Base-by-base conservation (phyloP, 2,329 filamentous ascomycete species). In the Penicillium sp. region DNA sequence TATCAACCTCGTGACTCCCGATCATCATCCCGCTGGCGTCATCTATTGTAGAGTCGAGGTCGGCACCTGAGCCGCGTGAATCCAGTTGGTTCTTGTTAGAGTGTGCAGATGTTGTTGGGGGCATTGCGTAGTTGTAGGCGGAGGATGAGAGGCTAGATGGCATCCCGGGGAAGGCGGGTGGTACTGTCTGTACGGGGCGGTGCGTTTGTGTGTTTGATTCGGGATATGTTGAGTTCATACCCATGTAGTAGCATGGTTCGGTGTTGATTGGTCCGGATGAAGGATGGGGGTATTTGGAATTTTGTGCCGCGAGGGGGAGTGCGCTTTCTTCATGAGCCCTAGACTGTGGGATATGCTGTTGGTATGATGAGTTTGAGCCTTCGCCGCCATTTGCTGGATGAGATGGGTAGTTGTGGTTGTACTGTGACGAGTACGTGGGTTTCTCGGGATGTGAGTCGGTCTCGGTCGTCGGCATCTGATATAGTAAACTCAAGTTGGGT, bases 401-500 rank as follows among this genome's bases (percentile, higher is more conserved):
- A 22, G 56, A 18, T 28, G 60, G 49, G 11, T 64, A 68, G 48
- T 55, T 60, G 49, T 68, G 62, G 42, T 59, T 65, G 49, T 64
- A 62, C 46, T 67, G 60, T 22, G 60, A 63, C 1, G 68, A 63
- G 47, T 61, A 58, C 47, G 66, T 47, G 35, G 70, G 34, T 56
- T 57, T 61, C 57, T 56, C 60, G 63, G 62, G 19, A 33, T 39
- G 36, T 2, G 60, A 25, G 14, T 59, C 59, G 3, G 56, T 41
- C 11, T 64, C 65, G 1, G 60, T 48, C 18, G 73, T 72, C 49
- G 77, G 66, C 58, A 80, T 83, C 52, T 88, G 84, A 64, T 89
- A 95, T 64, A 95, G 81, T 48, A 92, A 79, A 1, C 89, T 91
- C 4, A 95, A 74, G 63, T 88, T 93, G 0, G 89, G 89, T 55